Percentiles rank a stretch among this genome's conserved stretches.
phyloP scores from a whole-genome alignment of 345 rosid genomes.

The Hibiscus tridactylites region DNA sequence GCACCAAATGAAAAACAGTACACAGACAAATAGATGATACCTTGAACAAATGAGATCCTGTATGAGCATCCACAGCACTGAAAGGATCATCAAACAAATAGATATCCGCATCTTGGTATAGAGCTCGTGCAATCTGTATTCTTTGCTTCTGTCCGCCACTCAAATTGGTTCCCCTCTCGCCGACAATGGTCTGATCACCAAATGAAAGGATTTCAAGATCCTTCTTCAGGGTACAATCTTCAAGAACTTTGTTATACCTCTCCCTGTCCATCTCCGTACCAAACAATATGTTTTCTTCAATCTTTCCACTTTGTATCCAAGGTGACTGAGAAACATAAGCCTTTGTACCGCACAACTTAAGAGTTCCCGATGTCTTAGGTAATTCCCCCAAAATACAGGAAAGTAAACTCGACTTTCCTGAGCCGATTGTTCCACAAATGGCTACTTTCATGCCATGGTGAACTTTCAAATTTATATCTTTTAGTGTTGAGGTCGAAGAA shows the following conservation, averaged over 20 bases:
- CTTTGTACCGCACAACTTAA: conserved; percentile 44
- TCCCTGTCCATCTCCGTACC: conserved; percentile 42
- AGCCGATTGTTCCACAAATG: conserved; percentile 65
- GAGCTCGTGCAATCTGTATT: conserved; percentile 75
- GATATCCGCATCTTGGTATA: conserved; percentile 81
- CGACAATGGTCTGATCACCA: conserved; percentile 77
- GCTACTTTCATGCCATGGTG: conserved; percentile 50
- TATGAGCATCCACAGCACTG: conserved; percentile 86
- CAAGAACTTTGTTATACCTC: conserved; percentile 46
- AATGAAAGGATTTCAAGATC: conserved; percentile 66
- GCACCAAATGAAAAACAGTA: too few species aligned
- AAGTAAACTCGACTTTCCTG: conserved; percentile 67
- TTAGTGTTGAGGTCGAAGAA: conserved; percentile 28
- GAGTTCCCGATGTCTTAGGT: conserved; percentile 40
- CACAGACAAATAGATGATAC: conserved; percentile 15
- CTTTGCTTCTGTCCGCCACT: conserved; percentile 93
- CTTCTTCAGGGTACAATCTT: conserved; percentile 59
- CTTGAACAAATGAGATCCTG: conserved; percentile 77
- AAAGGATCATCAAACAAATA: conserved; percentile 89
- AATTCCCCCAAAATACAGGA: conserved; percentile 64
- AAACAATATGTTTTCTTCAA: conserved; percentile 52
- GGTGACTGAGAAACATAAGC: conserved; percentile 73
- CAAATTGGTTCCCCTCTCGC: conserved; percentile 81
- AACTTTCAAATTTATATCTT: conserved; percentile 40
- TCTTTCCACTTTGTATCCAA: conserved; percentile 78